These are phyloP conservation scores for Diaporthe citri DNA, from an alignment of 2,329 filamentous ascomycete genomes.

Conservation along the genomic window DNA sequence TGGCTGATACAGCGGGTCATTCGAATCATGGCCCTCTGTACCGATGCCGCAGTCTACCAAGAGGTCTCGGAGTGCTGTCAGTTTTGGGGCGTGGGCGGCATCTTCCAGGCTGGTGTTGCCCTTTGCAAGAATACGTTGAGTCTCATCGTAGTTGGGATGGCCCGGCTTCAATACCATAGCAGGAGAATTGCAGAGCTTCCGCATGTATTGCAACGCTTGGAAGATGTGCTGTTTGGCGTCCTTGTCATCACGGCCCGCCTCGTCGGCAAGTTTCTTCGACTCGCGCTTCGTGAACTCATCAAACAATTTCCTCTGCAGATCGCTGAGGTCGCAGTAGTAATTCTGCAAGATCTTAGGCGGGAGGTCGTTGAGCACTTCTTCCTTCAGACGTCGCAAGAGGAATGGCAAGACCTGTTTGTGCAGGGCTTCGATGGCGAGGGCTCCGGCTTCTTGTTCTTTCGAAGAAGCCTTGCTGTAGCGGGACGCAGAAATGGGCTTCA, in stretches of 20 bases:
- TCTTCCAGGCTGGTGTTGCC: constrained; percentile 88
- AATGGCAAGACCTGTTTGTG: constrained; percentile 99
- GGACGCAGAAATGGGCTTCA: constrained; percentile 93
- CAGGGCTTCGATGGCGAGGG: constrained; percentile 95
- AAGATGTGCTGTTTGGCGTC: constrained; percentile 98
- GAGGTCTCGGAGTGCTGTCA: constrained; percentile 89
- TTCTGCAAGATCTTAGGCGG: constrained; percentile 99
- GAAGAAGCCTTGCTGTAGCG: constrained; percentile 97
- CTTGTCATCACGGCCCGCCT: constrained; percentile 87
- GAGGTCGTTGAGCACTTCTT: constrained; percentile 95
- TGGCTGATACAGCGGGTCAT: constrained; percentile 76
- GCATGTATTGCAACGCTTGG: constrained; percentile 99
- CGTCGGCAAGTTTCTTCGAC: constrained; percentile 85
- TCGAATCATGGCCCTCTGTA: constrained; percentile 72
- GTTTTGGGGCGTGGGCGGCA: constrained; percentile 89
- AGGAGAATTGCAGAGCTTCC: constrained; percentile 97
- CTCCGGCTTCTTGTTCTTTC: constrained; percentile 97
- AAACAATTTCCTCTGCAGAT: constrained; percentile 93
- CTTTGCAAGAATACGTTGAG: constrained; percentile 82
- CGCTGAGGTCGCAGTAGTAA: constrained; percentile 98
- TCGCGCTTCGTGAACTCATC: constrained; percentile 97
- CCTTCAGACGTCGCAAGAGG: constrained; percentile 93
- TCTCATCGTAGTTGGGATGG: constrained; percentile 90
- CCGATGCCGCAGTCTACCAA: constrained; percentile 99
- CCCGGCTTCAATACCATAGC: constrained; percentile 95